Conservation (phyloP, 208 protist species). For the Acanthamoeba sp. region DNA sequence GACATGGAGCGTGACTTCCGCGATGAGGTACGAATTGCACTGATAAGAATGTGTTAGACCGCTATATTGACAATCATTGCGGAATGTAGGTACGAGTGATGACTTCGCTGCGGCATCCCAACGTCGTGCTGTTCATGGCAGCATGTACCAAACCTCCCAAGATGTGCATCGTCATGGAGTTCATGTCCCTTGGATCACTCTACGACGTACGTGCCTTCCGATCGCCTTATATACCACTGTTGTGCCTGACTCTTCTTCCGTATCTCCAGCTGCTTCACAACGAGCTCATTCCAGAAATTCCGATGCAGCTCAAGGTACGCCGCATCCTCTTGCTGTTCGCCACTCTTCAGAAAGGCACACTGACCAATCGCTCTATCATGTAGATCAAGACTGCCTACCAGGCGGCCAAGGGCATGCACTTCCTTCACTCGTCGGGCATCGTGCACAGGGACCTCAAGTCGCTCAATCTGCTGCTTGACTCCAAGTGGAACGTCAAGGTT, state of each 20-base stretch:
- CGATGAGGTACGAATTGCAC: not conserved
- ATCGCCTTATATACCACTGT: not conserved
- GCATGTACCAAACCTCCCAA: slow-evolving; percentile 53
- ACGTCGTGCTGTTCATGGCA: slow-evolving; percentile 51
- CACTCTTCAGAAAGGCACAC: not conserved
- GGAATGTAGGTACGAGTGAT: slow-evolving; percentile 14
- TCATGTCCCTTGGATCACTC: slow-evolving; percentile 42
- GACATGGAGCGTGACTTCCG: slow-evolving; percentile 20
- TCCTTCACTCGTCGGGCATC: slow-evolving; percentile 32
- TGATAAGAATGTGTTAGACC: no score
- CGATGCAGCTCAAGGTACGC: slow-evolving; percentile 14
- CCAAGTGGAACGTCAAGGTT: slow-evolving; percentile 46
- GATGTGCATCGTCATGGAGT: slow-evolving; percentile 71
- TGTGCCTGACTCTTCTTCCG: not conserved
- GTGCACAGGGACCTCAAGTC: slow-evolving; percentile 38
- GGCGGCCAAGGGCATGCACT: slow-evolving; percentile 17
- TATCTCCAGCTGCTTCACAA: slow-evolving; percentile 30
- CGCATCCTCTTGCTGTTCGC: no score
- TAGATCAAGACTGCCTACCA: not conserved
- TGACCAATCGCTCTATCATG: not conserved
- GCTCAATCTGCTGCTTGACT: slow-evolving; percentile 33
- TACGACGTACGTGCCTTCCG: slow-evolving; percentile 6
- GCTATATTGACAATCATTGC: no score
- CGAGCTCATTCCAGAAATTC: slow-evolving; percentile 35
- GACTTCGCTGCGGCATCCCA: slow-evolving; percentile 26